These are phyloP conservation scores for Saccharomycopsis malanga DNA, from an alignment of 805 yeast species.

Conservation along the genomic window DNA sequence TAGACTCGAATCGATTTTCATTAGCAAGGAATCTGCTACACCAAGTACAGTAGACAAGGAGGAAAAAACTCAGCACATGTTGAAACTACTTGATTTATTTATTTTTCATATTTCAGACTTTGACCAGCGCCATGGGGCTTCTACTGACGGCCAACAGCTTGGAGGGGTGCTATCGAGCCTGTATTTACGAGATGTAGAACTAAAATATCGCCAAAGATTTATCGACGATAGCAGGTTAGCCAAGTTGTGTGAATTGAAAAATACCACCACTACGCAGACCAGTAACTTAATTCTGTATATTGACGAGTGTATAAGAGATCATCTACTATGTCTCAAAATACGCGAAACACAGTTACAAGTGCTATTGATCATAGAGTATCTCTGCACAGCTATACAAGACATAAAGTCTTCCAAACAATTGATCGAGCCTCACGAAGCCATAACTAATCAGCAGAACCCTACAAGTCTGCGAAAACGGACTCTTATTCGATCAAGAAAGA, in stretches of 20 bases:
- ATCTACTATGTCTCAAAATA: constrained; percentile 16
- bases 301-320: constrained; percentile 4
- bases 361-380: constrained; percentile 12
- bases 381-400: constrained; percentile 11
- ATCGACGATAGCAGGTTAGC: neutral
- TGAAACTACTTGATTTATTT: neutral
- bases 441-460: neutral
- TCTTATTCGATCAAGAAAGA: constrained; percentile 4
- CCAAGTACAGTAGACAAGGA: neutral
- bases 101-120: constrained; percentile 7
- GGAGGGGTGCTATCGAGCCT: neutral
- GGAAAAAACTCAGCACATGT: neutral
- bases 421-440: neutral
- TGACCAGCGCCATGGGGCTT: constrained; percentile 7
- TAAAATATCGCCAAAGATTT: neutral
- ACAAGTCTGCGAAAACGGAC: neutral
- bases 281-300: neutral
- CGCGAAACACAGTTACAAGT: constrained; percentile 20
- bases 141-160: neutral
- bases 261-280: neutral
- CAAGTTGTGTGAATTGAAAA: neutral
- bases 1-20: constrained; percentile 15
- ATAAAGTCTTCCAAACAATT: constrained; percentile 4
- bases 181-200: neutral
- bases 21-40: neutral